phyloP scores from a whole-genome alignment of 2,329 filamentous ascomycete genomes.

The Alternaria brassicicola region DNA sequence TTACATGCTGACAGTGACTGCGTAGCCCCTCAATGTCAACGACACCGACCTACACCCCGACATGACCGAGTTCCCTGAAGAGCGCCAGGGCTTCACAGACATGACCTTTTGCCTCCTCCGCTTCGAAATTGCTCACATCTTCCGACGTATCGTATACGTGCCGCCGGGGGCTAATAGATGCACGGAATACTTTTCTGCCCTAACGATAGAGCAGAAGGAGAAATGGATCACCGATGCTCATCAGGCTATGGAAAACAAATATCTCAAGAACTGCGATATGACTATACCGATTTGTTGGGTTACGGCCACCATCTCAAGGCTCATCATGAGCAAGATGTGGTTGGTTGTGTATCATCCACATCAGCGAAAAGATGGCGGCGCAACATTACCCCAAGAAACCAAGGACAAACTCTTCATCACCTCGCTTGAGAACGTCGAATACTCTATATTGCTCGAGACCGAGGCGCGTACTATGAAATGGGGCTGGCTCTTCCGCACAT shows the following conservation, averaged over 20 bases:
- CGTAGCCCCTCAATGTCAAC: conserved; percentile 61
- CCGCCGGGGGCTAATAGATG: conserved; percentile 53
- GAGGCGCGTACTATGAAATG: conserved; percentile 67
- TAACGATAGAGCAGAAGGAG: conserved; percentile 56
- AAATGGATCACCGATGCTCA: conserved; percentile 58
- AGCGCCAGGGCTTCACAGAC: conserved; percentile 61
- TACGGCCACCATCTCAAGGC: conserved; percentile 68
- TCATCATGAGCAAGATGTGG: conserved; percentile 80
- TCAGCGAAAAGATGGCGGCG: conserved; percentile 63
- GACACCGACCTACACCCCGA: conserved; percentile 59
- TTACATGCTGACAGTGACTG: conserved; percentile 10
- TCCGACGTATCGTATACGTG: conserved; percentile 54
- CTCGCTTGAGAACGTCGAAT: conserved; percentile 76
- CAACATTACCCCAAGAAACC: conserved; percentile 64
- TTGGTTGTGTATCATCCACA: conserved; percentile 77
- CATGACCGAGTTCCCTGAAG: conserved; percentile 56
- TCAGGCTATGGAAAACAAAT: conserved; percentile 56
- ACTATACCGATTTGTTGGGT: conserved; percentile 70
- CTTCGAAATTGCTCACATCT: conserved; percentile 58
- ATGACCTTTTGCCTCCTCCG: conserved; percentile 64
- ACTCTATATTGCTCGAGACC: conserved; percentile 68
- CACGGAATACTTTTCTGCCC: conserved; percentile 50
- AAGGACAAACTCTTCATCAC: conserved; percentile 73
- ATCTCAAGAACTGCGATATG: conserved; percentile 59
- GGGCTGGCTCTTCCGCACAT: conserved; percentile 69